A percentile compares a stretch with the other conserved stretches of the same genome.
Evolutionary conservation across 331 rosid genomes (phyloP).

Genomic region (Pyrus hybrid): DNA sequence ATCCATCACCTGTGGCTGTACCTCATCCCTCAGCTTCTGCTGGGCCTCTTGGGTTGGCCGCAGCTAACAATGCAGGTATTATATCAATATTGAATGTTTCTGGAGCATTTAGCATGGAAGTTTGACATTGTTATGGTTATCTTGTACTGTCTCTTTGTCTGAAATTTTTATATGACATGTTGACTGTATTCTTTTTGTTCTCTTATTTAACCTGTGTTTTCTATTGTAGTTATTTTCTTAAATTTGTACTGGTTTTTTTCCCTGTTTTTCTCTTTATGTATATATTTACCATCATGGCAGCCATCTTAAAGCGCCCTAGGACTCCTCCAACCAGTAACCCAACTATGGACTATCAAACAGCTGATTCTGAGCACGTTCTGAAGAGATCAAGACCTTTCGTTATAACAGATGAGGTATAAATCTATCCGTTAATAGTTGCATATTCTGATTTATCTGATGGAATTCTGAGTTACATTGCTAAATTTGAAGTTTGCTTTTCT

Average conservation of each 20-base stretch:
- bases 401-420: constrained; percentile 73
- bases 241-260: neutral
- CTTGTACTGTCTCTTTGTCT: neutral
- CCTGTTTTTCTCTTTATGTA: constrained; percentile 2
- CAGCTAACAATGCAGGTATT: constrained; percentile 72
- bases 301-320: constrained; percentile 91
- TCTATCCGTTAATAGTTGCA: constrained; percentile 5
- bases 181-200: neutral
- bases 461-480: constrained; percentile 8
- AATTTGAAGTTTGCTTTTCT: neutral
- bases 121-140: neutral
- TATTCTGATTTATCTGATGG: constrained; percentile 11
- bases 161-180: neutral
- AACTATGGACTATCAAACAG: constrained; percentile 92
- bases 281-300: constrained; percentile 36
- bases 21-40: constrained; percentile 92
- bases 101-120: neutral
- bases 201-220: neutral
- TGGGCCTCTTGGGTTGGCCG: constrained; percentile 76
- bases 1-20: constrained; percentile 77
- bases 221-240: neutral
- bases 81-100: neutral
- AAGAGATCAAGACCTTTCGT: constrained; percentile 94
- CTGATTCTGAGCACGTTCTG: constrained; percentile 87
- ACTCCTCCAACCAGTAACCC: constrained; percentile 92